Percentiles rank a stretch among this genome's conserved stretches.
Conservation (phyloP, 177 flowering plant species). For the Vitis hybrid region DNA sequence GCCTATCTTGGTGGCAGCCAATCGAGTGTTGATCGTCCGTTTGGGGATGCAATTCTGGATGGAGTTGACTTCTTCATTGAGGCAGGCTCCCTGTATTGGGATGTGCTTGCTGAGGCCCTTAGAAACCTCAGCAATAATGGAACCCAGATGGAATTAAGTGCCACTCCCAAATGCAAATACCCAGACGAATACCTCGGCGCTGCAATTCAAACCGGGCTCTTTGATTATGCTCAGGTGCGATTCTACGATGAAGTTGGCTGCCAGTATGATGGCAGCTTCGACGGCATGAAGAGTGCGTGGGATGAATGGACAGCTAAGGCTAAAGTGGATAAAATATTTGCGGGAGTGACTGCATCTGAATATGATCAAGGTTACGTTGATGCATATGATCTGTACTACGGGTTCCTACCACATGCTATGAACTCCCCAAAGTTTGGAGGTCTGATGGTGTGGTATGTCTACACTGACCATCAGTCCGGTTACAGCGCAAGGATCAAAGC, state of each 20-base stretch:
- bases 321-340: background rate
- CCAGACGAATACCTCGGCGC: background rate
- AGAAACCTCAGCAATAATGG: background rate
- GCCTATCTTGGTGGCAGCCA: too few relatives aligned
- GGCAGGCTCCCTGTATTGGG: background rate
- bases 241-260: constrained; percentile 15
- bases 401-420: background rate
- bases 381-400: background rate
- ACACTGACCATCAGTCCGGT: background rate
- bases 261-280: background rate
- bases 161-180: constrained; percentile 8
- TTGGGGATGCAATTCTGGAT: too few relatives aligned
- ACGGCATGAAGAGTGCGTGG: background rate
- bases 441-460: constrained; percentile 11
- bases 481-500: constrained; percentile 4
- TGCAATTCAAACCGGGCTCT: constrained; percentile 15
- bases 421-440: constrained; percentile 14
- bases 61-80: constrained; percentile 1
- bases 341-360: background rate
- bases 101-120: background rate
- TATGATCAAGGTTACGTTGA: constrained; percentile 3
- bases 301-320: background rate
- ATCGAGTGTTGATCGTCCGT: too few relatives aligned
- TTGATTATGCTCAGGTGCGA: constrained; percentile 22
- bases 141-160: constrained; percentile 8